A percentile compares a stretch with the other conserved stretches of the same genome.
Conservation (phyloP, 176 grass and related monocot species). For the Olyra latifolia region DNA sequence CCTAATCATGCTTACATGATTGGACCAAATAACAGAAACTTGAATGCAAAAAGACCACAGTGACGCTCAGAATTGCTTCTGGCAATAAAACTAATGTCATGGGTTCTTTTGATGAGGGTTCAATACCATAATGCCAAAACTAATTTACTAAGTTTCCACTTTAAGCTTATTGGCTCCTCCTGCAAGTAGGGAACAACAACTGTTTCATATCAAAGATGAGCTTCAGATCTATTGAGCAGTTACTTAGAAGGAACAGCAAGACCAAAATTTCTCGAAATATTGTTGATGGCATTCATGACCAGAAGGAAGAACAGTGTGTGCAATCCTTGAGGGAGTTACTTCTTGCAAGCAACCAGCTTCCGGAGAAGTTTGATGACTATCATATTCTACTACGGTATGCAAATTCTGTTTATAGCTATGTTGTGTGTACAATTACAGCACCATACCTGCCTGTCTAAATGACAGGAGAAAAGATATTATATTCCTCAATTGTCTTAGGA, state of each 20-base stretch:
- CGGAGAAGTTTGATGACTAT: constrained; percentile 85
- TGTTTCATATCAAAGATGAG: constrained; percentile 60
- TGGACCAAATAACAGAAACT: constrained; percentile 21
- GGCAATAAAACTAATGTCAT: not conserved
- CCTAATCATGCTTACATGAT: constrained; percentile 16
- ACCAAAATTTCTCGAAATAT: constrained; percentile 51
- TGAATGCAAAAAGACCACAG: not conserved
- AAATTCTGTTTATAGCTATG: constrained; percentile 20
- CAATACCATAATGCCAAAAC: constrained; percentile 9
- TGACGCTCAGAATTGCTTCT: constrained; percentile 4
- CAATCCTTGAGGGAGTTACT: constrained; percentile 63
- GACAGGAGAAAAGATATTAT: constrained; percentile 11
- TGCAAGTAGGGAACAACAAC: constrained; percentile 44
- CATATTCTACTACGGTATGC: constrained; percentile 83
- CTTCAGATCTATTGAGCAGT: constrained; percentile 57
- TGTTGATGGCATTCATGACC: constrained; percentile 50
- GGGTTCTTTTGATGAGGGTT: not conserved
- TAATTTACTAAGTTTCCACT: constrained; percentile 40
- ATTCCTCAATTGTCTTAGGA: constrained; percentile 2
- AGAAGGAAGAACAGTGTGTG: constrained; percentile 63
- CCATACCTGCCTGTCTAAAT: not conserved
- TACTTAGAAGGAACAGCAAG: constrained; percentile 57
- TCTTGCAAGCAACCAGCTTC: constrained; percentile 62
- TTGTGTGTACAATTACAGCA: not conserved
- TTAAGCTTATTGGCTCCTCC: constrained; percentile 54